Base-by-base conservation (phyloP, 306 rosid genomes). In the Mimosa bimucronata region DNA sequence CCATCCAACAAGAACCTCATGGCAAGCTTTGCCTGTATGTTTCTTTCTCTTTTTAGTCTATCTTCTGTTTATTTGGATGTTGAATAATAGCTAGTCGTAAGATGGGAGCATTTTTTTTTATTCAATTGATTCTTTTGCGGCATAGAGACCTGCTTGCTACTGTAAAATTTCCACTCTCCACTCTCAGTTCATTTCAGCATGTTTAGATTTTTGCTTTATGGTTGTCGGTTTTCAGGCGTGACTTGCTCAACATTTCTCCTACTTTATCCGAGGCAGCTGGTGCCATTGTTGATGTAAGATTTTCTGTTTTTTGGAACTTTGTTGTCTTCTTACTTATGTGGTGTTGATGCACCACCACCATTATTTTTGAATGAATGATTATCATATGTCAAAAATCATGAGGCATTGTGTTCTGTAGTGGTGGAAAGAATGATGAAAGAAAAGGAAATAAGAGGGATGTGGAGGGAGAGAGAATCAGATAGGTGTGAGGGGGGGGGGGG, bases 211-310 rank as follows among this genome's bases (percentile, higher is more conserved):
- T 19, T 19, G 60, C 60, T 53, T 6, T 53, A 6, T 53, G 60
- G 23, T 18, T 50, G 19, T 50, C 15, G 57, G 12, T n/a, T 86
- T 78, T 66, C 88, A 95, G 99, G 85, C 89, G 89, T 72, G 98
- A 95, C 86, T 91, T 95, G 84, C 96, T 92, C 42, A 90, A 92
- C 73, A 92, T 95, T 64, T 91, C 98, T 25, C 98, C 98, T n/a
- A 80, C 94, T 34, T 86, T 95, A 14, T 87, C 98, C 8, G 98
- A 91, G 85, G 98, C 98, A 21, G 98, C 98, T 21, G 98, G 98
- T 68, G 98, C 98, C 78, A 95, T 95, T 78, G 92, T 95, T 61
- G 97, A 95, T 86, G 98, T 95, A 81, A 87, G 90, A 60, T 48
- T 64, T 44, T 28, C 18, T 44, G 15, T 37, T 34, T 48, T 21